Percentiles rank a stretch among this genome's conserved stretches.
Conservation (phyloP, 1,284 basidiomycete species). For the Cryptococcus amylolentus region DNA sequence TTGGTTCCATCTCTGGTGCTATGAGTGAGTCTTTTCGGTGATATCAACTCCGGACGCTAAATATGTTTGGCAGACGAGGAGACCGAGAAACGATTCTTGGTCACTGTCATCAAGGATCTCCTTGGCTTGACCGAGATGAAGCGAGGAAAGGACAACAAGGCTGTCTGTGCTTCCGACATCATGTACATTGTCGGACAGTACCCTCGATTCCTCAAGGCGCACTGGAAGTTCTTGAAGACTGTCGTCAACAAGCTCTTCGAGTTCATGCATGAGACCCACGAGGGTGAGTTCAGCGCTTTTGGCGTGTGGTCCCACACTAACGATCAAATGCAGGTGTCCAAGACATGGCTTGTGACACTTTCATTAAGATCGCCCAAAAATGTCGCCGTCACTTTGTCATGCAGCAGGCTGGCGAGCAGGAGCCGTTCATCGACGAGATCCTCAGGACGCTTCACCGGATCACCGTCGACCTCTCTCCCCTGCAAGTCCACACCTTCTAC, state of each 20-base stretch:
- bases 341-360: conserved; percentile 99
- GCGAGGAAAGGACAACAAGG: conserved; percentile 99
- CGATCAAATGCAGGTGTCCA: conserved; percentile 70
- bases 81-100: conserved; percentile 97
- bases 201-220: conserved; percentile 97
- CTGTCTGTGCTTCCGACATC: conserved; percentile 98
- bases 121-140: conserved; percentile 97
- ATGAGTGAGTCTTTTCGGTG: conserved; percentile 71
- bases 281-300: conserved; percentile 58
- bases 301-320: neutral
- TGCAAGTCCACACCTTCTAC: conserved; percentile 95
- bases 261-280: conserved; percentile 99
- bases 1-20: conserved; percentile 97
- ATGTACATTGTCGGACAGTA: conserved; percentile 99
- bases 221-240: conserved; percentile 99
- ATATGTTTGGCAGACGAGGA: conserved; percentile 69
- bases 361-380: conserved; percentile 99
- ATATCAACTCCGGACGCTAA: neutral
- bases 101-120: conserved; percentile 98
- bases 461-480: conserved; percentile 90
- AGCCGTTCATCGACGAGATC: conserved; percentile 99
- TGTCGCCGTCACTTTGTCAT: conserved; percentile 98
- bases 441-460: conserved; percentile 87
- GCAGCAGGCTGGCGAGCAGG: conserved; percentile 94
- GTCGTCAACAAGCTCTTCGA: conserved; percentile 99